These are phyloP conservation scores for Magnolia kwangsiensis DNA, from an alignment of 164 flowering plant species.

Conservation along the genomic window DNA sequence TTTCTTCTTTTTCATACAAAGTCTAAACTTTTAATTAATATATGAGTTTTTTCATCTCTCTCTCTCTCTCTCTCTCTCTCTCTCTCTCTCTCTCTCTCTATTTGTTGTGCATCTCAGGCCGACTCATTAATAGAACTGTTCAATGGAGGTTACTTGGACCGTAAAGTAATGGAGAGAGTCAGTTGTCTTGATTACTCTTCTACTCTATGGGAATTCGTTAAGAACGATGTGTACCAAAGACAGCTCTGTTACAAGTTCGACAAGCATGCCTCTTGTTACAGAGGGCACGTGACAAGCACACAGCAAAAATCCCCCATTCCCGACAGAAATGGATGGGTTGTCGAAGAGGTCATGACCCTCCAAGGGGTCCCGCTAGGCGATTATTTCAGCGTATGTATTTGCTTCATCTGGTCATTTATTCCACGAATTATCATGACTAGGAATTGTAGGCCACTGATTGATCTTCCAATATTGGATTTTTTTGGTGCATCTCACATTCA, in stretches of 20 bases:
- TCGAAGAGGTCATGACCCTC: conserved; percentile 88
- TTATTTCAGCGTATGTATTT: conserved; percentile 60
- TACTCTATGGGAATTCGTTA: conserved; percentile 82
- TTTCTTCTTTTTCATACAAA: too few species aligned
- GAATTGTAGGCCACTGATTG: too few species aligned
- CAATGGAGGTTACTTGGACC: conserved; percentile 60
- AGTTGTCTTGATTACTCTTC: conserved; percentile 72
- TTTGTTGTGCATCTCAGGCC: conserved; percentile 29
- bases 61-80: background rate
- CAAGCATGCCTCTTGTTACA: conserved; percentile 58
- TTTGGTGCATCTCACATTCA: too few species aligned
- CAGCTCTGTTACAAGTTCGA: conserved; percentile 68
- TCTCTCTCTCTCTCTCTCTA: background rate
- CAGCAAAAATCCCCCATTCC: conserved; percentile 69
- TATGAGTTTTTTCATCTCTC: too few species aligned
- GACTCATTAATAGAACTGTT: conserved; percentile 66
- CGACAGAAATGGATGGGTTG: conserved; percentile 65
- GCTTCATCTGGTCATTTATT: background rate
- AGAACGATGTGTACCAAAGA: conserved; percentile 67
- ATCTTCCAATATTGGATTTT: too few species aligned
- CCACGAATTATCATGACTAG: background rate
- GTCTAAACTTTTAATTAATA: too few species aligned
- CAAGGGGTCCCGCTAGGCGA: conserved; percentile 89
- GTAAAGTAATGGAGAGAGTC: conserved; percentile 67
- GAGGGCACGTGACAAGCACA: conserved; percentile 84